Percentiles rank a stretch among this genome's conserved stretches.
These are phyloP conservation scores for Datisca glomerata DNA, from an alignment of 306 rosid species.

Conservation along the genomic window DNA sequence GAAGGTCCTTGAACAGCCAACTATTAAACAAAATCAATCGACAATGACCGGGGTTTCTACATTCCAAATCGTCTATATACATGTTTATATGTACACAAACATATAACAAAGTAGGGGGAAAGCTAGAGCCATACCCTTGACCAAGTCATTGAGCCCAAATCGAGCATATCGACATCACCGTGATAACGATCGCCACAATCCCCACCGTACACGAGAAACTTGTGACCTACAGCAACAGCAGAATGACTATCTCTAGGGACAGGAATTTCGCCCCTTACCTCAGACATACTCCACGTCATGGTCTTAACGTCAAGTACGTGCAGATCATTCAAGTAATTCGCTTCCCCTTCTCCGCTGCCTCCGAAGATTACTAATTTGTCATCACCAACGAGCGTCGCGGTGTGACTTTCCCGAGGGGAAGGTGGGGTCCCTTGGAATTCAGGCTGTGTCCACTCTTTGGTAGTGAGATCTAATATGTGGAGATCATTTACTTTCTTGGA, in stretches of 20 bases:
- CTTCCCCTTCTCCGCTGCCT: slow-evolving; percentile 94
- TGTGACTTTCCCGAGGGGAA: slow-evolving; percentile 86
- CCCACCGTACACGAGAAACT: slow-evolving; percentile 83
- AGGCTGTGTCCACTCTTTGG: slow-evolving; percentile 63
- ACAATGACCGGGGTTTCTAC: no score
- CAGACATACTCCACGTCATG: slow-evolving; percentile 69
- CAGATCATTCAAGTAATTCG: slow-evolving; percentile 74
- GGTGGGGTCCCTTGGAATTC: slow-evolving; percentile 71
- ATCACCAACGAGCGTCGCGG: slow-evolving; percentile 59
- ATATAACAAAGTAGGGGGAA: no score
- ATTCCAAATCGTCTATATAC: no score
- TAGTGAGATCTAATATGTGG: slow-evolving; percentile 52
- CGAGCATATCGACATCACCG: slow-evolving; percentile 69
- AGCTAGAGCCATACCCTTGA: slow-evolving; percentile 76
- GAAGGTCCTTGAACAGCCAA: slow-evolving; percentile 74
- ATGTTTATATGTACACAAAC: no score
- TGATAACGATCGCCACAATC: slow-evolving; percentile 82
- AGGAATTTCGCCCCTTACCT: slow-evolving; percentile 65
- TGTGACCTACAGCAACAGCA: slow-evolving; percentile 57
- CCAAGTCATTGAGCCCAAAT: slow-evolving; percentile 78
- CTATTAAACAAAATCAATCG: slow-evolving; percentile 31
- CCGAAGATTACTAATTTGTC: slow-evolving; percentile 73
- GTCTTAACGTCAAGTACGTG: slow-evolving; percentile 59
- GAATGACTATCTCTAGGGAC: slow-evolving; percentile 89
- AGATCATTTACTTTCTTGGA: slow-evolving; percentile 74